Evolutionary conservation across 2,329 filamentous ascomycete genomes (phyloP).

Genomic region (Venturia nashicola): DNA sequence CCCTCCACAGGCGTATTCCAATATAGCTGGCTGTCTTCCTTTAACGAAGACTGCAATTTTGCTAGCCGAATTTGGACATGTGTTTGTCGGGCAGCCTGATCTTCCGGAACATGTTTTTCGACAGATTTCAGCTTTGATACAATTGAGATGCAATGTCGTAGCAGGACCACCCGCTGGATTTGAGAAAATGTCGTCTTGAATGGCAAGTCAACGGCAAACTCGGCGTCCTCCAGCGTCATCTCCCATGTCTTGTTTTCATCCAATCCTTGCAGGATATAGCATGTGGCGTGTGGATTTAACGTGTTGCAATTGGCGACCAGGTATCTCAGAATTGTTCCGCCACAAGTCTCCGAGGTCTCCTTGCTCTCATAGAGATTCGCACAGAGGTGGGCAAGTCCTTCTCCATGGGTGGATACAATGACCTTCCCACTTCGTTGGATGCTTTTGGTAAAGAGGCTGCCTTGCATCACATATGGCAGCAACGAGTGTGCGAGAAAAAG

Average conservation of each 20-base stretch:
- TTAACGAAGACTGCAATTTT: background rate
- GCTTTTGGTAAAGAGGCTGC: slow-evolving; percentile 24
- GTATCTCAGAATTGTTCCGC: background rate
- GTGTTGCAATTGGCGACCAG: background rate
- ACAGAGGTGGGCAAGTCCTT: background rate
- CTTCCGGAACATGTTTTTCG: background rate
- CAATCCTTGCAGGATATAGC: slow-evolving; percentile 1
- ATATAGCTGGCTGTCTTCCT: background rate
- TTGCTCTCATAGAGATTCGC: background rate
- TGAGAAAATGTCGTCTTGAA: background rate
- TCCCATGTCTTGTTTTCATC: background rate
- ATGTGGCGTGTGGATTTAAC: slow-evolving; percentile 3
- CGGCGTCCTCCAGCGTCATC: background rate
- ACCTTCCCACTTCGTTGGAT: background rate
- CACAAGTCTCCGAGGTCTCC: background rate
- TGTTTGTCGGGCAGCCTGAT: background rate
- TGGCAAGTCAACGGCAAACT: background rate
- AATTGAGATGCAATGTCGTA: background rate
- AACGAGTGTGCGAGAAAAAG: slow-evolving; percentile 28
- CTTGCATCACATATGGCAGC: slow-evolving; percentile 35
- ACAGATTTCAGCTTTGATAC: background rate
- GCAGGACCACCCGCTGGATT: background rate
- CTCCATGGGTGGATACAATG: background rate
- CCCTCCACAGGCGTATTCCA: background rate
- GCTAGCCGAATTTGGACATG: background rate